Base-by-base conservation (phyloP, 345 rosid genomes). In the Psidium guajava region DNA sequence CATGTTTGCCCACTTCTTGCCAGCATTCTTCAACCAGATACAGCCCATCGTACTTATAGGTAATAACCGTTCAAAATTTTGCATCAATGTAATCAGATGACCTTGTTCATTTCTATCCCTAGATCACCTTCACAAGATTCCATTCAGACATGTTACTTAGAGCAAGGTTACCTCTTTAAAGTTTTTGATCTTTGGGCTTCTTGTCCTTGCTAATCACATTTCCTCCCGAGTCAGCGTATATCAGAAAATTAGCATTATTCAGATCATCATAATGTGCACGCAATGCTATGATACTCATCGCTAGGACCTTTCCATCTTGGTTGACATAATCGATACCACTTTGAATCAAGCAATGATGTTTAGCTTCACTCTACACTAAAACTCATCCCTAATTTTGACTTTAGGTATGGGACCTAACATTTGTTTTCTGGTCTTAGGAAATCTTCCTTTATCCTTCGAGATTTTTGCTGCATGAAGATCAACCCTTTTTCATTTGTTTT, bases 371-470 rank as follows among this genome's bases (percentile, higher is more conserved):
- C 95, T 90, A 81, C 94, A 96, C 54, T 91, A 95, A 90, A 94
- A 96, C 86, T 91, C 98, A 85, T 96, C 99, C 6, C 99, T 96
- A 40, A 94, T 90, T 86, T 91, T 90, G 83, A 94, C 95, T 44
- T 98, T 98, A 1, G 98, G 99, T 84, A 96, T 91, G 22, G 90
- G 6, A 86, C 99, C 99, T 56, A 96, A 75, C 42, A 95, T 91
- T 40, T 86, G 90, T 54, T 84, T 86, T 49, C 92, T 91, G 0
- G 77, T 57, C 86, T 91, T 93, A 28, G 92, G 85, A 82, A 51
- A 90, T 84, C 87, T 91, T 69, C 89, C 91, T 85, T 92, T 90
- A 16, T 82, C 85, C 91, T 90, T 96, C 75, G 94, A 95, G 87
- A 94, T 84, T 84, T 85, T 90, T 14, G 92, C 84, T 8, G 99